Evolutionary conservation across 2,329 filamentous ascomycete genomes (phyloP).

Genomic region (Tolypocladium endophyticum): DNA sequence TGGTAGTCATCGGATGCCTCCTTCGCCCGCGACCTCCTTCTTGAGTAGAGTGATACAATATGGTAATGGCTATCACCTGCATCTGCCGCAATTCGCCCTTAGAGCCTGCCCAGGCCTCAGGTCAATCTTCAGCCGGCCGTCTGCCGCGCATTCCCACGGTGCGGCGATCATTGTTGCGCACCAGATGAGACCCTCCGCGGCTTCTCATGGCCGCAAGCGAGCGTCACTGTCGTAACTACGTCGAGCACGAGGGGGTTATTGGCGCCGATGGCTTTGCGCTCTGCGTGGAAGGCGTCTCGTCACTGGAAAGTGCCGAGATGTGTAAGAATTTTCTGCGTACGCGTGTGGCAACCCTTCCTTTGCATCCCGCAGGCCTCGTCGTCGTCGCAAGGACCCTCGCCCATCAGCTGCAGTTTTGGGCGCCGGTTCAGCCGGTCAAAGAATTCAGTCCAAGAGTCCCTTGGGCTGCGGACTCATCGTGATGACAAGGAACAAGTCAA

Average conservation of each 20-base stretch:
- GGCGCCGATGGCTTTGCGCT: conserved; percentile 30
- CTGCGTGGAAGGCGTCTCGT: conserved; percentile 38
- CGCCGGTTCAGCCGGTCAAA: conserved; percentile 21
- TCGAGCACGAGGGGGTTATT: conserved; percentile 42
- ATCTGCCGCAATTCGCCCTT: conserved; percentile 27
- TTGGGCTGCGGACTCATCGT: neutral
- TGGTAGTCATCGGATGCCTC: conserved; percentile 36
- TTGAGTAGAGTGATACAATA: conserved; percentile 53
- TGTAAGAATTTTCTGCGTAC: conserved; percentile 34
- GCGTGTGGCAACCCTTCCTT: conserved; percentile 31
- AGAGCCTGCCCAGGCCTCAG: conserved; percentile 21
- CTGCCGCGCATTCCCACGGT: conserved; percentile 24
- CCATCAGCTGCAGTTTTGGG: conserved; percentile 29
- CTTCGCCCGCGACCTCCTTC: conserved; percentile 49
- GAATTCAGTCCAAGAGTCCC: neutral
- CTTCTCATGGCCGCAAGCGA: conserved; percentile 16
- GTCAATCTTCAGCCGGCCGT: conserved; percentile 36
- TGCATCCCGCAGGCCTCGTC: conserved; percentile 15
- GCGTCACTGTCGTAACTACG: conserved; percentile 23
- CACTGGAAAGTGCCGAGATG: conserved; percentile 42
- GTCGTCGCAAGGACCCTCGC: conserved; percentile 9
- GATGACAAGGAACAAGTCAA: neutral
- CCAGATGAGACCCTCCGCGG: conserved; percentile 25
- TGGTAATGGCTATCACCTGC: conserved; percentile 42
- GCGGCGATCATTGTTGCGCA: conserved; percentile 28